Conservation (phyloP, 495 filamentous ascomycete species). For the Rostrohypoxylon terebratum region DNA sequence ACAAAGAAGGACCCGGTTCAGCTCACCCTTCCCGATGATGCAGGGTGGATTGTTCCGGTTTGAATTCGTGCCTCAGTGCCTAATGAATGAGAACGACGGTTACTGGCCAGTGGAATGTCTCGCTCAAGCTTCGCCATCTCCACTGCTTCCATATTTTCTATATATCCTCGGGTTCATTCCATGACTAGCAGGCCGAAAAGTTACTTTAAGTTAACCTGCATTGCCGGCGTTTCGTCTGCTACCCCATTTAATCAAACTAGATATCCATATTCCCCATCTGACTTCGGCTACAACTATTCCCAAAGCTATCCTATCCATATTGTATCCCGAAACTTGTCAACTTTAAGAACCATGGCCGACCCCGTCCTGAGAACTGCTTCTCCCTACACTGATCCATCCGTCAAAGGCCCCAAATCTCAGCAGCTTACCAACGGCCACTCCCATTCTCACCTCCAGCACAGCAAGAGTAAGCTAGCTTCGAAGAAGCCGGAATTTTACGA, state of each 20-base stretch:
- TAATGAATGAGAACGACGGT: conserved; percentile 42
- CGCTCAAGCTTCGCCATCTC: conserved; percentile 48
- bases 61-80: conserved; percentile 52
- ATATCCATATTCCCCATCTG: conserved; percentile 45
- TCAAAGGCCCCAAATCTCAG: conserved; percentile 62
- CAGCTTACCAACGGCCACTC: conserved; percentile 51
- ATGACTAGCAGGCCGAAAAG: conserved; percentile 47
- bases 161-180: conserved; percentile 54
- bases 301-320: conserved; percentile 32
- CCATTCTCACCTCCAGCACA: conserved; percentile 43
- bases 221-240: conserved; percentile 47
- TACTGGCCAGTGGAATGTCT: conserved; percentile 53
- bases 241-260: conserved; percentile 51
- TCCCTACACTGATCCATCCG: conserved; percentile 61
- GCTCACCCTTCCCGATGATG: conserved; percentile 48
- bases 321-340: conserved; percentile 34
- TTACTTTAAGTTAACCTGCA: conserved; percentile 42
- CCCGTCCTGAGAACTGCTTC: conserved; percentile 62
- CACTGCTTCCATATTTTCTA: conserved; percentile 48
- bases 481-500: conserved; percentile 43
- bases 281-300: conserved; percentile 46
- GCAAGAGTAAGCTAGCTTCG: conserved; percentile 56
- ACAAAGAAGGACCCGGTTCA: conserved; percentile 33
- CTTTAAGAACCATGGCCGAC: conserved; percentile 64
- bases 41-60: conserved; percentile 53